Evolutionary conservation across 2,329 filamentous ascomycete species (phyloP).

Genomic region (Helicocarpus griseus): DNA sequence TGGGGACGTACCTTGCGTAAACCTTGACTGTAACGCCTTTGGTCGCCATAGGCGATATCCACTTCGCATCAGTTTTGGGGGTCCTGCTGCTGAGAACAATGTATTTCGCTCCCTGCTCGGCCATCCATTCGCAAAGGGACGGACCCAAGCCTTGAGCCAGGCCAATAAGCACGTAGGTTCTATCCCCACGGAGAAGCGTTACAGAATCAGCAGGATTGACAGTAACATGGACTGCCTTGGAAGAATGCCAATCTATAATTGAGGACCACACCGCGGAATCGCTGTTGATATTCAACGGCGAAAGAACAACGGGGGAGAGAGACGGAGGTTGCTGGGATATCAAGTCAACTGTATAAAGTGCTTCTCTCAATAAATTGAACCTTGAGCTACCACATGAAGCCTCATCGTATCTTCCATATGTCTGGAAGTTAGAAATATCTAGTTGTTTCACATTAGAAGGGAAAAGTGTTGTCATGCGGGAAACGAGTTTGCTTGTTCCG

Average conservation of each 20-base stretch:
- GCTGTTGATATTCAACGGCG: not conserved
- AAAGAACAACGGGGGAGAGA: not conserved
- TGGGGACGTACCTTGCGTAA: not conserved
- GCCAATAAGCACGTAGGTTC: slow-evolving; percentile 14
- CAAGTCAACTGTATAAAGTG: not conserved
- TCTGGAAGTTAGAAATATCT: not conserved
- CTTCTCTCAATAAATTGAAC: not conserved
- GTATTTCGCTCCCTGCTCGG: slow-evolving; percentile 8
- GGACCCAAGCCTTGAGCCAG: slow-evolving; percentile 10
- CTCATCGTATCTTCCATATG: not conserved
- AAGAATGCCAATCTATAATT: slow-evolving; percentile 6
- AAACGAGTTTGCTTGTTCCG: not conserved
- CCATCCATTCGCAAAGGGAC: slow-evolving; percentile 10
- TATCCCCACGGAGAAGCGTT: not conserved
- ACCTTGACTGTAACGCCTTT: not conserved
- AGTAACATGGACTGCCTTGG: not conserved
- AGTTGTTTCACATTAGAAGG: not conserved
- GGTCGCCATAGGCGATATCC: slow-evolving; percentile 2
- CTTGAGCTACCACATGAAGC: not conserved
- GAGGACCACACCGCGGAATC: not conserved
- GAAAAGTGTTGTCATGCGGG: not conserved
- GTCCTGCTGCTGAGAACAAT: slow-evolving; percentile 11
- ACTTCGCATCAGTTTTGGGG: slow-evolving; percentile 9
- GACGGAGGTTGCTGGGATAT: not conserved
- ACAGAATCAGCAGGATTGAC: slow-evolving; percentile 1